Evolutionary conservation across 495 filamentous ascomycete species (phyloP), one percentile per base, ranked within the genome.

Genomic region (Annulohypoxylon bovei): DNA sequence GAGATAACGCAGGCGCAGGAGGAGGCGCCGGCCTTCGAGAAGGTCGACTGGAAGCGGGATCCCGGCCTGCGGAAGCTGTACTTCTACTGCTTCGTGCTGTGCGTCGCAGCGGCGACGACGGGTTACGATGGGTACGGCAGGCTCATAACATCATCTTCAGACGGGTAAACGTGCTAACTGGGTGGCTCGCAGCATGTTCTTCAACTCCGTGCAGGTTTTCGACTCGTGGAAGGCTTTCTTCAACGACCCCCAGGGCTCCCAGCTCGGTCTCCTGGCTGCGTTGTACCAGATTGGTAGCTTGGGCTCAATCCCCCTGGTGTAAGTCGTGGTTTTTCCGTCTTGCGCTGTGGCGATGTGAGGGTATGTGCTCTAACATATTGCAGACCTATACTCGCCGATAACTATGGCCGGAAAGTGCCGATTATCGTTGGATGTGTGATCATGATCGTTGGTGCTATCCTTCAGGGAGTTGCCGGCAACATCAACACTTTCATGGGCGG

Each of bases 281-380:
- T 83, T 91, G 72, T 89, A 91, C 83, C 87, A 88, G 68, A 86
- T 91, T 62, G 90, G 89, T 63, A 87, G 83, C 59, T 82, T 92
- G 67, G 81, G 80, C 40, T 88, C 88, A 25, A 88, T 91, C 52
- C 89, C 89, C 30, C 74, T 89, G 7, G 89, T 90, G 85, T 88
- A 79, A 77, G 85, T 75, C 14, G 11, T 12, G 55, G 28, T 7
- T n/a, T 0, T 47, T 33, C 28, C 25, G 3, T 53, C 22, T 8
- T 14, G 3, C 27, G 18, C n/a, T 35, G 11, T n/a, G 16, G 1
- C 6, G 12, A n/a, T 8, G 3, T 14, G 7, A 20, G n/a, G 20
- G n/a, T 44, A 25, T 11, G 44, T 30, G 23, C 6, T 62, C 79
- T 80, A 39, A 79, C 70, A 6, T 22, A 12, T n/a, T 25, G 3